Evolutionary conservation across 495 filamentous ascomycete species (phyloP).

Genomic region (Penicillium cinerascens): DNA sequence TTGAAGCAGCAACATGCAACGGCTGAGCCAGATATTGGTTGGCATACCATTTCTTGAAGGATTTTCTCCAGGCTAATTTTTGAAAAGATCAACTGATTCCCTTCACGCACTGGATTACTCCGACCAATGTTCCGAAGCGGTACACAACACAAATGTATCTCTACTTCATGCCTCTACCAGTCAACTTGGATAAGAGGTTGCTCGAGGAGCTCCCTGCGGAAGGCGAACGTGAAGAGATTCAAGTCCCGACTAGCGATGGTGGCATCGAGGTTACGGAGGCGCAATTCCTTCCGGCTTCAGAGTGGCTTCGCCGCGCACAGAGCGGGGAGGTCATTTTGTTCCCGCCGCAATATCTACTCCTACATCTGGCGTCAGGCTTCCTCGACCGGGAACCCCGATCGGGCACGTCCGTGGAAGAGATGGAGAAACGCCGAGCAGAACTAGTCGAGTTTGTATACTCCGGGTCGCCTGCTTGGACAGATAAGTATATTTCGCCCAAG

Average conservation of each 20-base stretch:
- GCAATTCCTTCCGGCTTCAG: constrained; percentile 62
- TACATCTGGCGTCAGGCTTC: constrained; percentile 62
- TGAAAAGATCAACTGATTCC: constrained; percentile 61
- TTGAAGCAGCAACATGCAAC: constrained; percentile 54
- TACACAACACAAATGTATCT: constrained; percentile 97
- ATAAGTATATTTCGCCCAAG: constrained; percentile 75
- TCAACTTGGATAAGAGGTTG: constrained; percentile 34
- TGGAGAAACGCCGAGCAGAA: constrained; percentile 49
- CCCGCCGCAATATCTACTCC: constrained; percentile 83
- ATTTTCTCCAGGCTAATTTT: constrained; percentile 1
- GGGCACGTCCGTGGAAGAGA: constrained; percentile 28
- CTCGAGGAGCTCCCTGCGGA: constrained; percentile 31
- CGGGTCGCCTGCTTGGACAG: constrained; percentile 61
- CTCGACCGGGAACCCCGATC: constrained; percentile 43
- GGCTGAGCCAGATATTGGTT: constrained; percentile 65
- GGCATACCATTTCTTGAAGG: constrained; percentile 6
- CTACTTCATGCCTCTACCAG: constrained; percentile 75
- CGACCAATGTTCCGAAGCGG: constrained; percentile 62
- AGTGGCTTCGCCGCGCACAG: constrained; percentile 63
- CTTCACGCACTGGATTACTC: constrained; percentile 92
- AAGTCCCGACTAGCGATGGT: constrained; percentile 72
- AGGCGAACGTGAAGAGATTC: constrained; percentile 37
- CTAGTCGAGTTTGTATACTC: constrained; percentile 57
- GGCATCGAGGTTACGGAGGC: constrained; percentile 82
- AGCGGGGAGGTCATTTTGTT: constrained; percentile 74